Base-by-base conservation (phyloP, 2,329 filamentous ascomycete species). In the Zasmidium citrigriseum region DNA sequence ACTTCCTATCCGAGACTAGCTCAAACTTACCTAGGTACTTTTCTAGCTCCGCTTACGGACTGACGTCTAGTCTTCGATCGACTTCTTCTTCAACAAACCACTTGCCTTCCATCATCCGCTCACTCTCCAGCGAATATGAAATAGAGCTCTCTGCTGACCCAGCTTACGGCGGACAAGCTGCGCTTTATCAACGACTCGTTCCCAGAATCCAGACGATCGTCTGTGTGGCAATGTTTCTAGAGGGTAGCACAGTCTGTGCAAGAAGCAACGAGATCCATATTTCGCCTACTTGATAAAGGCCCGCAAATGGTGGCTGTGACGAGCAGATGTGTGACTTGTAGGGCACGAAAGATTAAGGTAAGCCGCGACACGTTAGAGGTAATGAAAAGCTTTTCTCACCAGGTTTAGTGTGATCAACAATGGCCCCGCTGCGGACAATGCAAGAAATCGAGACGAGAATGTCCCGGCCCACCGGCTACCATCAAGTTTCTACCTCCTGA, bases 371-470 rank as follows among this genome's bases (percentile, higher is more conserved):
- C 4, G 20, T 22, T 9, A 12, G 22, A 11, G 4, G 22, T 47
- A 14, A 11, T 10, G 9, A 22, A 20, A 22, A 47, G 20, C 45
- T 4, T 11, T 10, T 11, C 23, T 24, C 10, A 47, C 18, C 20
- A 22, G 16, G 4, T 5, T 22, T 20, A 38, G n/a, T 54, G 52
- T 23, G 52, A 54, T 22, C 52, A 54, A 27, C 16, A 14, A 14
- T 54, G 52, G 52, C 52, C 52, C 5, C 21, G 23, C 14, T 54
- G 52, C 22, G 52, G 52, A 46, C 52, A 25, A 27, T 54, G 52
- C 41, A 46, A 14, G 23, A 41, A 41, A 41, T 41, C 5, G 22
- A 49, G 27, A 25, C 46, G 46, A 22, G 22, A 49, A 16, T 49
- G 46, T n/a, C 46, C 46, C 10, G 46, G 46, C 10, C 46, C 46